A percentile compares a stretch with the other conserved stretches of the same genome.
These are phyloP conservation scores for Asparagopsis taxiformis DNA, from an alignment of 31 red algal genomes.

Conservation along the genomic window DNA sequence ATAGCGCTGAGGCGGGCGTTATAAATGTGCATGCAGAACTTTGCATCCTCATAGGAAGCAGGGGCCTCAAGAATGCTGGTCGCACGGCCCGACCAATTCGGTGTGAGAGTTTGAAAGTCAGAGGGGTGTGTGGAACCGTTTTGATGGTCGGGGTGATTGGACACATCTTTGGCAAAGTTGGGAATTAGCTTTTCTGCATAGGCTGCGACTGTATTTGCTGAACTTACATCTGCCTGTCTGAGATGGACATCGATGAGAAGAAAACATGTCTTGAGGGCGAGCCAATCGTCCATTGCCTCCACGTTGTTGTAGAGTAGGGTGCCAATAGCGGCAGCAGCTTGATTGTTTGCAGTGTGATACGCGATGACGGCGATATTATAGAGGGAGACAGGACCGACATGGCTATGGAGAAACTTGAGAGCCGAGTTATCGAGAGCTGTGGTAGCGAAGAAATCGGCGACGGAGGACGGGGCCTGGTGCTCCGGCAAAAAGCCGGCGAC, in stretches of 20 bases:
- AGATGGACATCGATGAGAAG: constrained; percentile 53
- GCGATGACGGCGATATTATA: constrained; percentile 70
- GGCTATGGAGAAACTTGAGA: constrained; percentile 20
- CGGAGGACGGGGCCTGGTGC: not conserved
- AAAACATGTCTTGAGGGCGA: constrained; percentile 52
- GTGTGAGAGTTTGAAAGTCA: constrained; percentile 32
- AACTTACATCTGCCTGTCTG: constrained; percentile 2
- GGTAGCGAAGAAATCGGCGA: not conserved
- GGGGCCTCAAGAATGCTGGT: constrained; percentile 26
- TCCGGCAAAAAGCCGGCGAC: not conserved
- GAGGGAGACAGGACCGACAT: constrained; percentile 41
- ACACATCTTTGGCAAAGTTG: not conserved
- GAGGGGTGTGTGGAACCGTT: constrained; percentile 22
- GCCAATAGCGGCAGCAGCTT: constrained; percentile 22
- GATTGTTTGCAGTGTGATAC: constrained; percentile 26
- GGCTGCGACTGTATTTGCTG: constrained; percentile 7
- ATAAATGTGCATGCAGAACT: constrained; percentile 53
- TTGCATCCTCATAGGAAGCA: constrained; percentile 39
- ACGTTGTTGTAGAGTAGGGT: constrained; percentile 40
- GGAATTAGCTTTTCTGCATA: constrained; percentile 45
- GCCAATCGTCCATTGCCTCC: constrained; percentile 69
- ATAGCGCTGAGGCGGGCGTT: constrained; percentile 46
- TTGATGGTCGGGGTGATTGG: not conserved
- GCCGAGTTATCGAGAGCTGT: not conserved
- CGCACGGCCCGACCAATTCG: constrained; percentile 38